Conservation (phyloP, 192 early-diverging fungal genomes). For the Paraglomus brasilianum region DNA sequence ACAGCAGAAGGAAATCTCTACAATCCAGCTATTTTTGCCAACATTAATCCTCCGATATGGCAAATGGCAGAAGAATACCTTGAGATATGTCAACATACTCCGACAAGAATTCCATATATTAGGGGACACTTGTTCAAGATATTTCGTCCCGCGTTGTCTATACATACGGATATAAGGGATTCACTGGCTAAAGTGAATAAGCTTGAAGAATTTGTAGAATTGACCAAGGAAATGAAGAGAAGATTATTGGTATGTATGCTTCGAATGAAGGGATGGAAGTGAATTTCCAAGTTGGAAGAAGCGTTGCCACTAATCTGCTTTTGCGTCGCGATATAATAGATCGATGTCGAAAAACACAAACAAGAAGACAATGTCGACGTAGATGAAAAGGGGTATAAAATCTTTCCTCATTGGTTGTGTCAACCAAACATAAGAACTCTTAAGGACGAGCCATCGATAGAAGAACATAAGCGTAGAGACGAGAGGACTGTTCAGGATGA, state of each 20-base stretch:
- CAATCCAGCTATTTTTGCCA: slow-evolving; percentile 86
- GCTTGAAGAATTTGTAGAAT: slow-evolving; percentile 56
- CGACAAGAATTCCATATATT: slow-evolving; percentile 66
- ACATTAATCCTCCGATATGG: slow-evolving; percentile 64
- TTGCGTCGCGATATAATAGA: too few species aligned
- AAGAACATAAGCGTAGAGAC: too few species aligned
- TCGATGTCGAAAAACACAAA: slow-evolving; percentile 25
- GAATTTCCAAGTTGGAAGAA: too few species aligned
- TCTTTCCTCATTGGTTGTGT: slow-evolving; percentile 64
- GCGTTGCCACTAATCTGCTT: too few species aligned
- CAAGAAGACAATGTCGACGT: background rate
- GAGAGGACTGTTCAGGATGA: too few species aligned
- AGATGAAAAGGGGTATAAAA: slow-evolving; percentile 52
- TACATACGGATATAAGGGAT: slow-evolving; percentile 77
- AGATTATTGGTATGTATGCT: slow-evolving; percentile 36
- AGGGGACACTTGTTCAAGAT: slow-evolving; percentile 94
- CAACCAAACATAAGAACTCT: slow-evolving; percentile 63
- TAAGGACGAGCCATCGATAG: too few species aligned
- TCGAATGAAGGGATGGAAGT: too few species aligned
- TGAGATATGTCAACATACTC: slow-evolving; percentile 70
- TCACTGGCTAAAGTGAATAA: slow-evolving; percentile 56
- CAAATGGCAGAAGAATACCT: slow-evolving; percentile 87
- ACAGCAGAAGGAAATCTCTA: slow-evolving; percentile 82
- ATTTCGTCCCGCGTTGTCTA: slow-evolving; percentile 69
- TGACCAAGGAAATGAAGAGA: slow-evolving; percentile 52